Evolutionary conservation across 306 rosid genomes (phyloP).

Genomic region (Trifolium repens): DNA sequence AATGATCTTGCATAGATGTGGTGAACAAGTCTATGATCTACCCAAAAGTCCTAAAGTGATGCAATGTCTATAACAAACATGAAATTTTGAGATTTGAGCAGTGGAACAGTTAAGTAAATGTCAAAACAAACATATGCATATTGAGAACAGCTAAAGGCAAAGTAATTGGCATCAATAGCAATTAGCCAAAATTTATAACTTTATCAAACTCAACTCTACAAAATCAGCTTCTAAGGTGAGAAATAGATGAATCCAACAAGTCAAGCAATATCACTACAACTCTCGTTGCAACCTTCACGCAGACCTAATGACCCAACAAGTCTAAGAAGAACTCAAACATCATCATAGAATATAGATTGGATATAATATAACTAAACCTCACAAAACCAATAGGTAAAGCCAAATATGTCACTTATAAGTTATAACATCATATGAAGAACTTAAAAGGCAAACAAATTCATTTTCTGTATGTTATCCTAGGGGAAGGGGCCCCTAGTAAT

Average conservation of each 20-base stretch:
- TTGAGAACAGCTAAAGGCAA: background rate
- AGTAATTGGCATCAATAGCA: background rate
- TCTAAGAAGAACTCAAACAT: background rate
- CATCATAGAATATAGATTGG: background rate
- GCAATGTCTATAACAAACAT: background rate
- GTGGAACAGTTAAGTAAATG: background rate
- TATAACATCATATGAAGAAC: background rate
- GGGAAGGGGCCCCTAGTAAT: too few species aligned
- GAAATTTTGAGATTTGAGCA: background rate
- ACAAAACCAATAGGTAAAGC: background rate
- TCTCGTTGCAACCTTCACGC: background rate
- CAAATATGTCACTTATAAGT: background rate
- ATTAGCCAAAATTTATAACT: background rate
- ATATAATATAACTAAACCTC: background rate
- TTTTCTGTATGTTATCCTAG: too few species aligned
- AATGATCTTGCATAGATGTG: background rate
- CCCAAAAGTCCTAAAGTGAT: background rate
- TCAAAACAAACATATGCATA: background rate
- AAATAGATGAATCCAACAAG: background rate
- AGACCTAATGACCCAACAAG: background rate
- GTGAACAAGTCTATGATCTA: background rate
- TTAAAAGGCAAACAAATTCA: background rate
- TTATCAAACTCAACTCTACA: background rate
- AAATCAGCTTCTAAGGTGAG: background rate
- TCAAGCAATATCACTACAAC: background rate